A percentile compares a stretch with the other conserved stretches of the same genome.
phyloP scores from a whole-genome alignment of 768 basidiomycete species.

The Xerocomus spinulosus region DNA sequence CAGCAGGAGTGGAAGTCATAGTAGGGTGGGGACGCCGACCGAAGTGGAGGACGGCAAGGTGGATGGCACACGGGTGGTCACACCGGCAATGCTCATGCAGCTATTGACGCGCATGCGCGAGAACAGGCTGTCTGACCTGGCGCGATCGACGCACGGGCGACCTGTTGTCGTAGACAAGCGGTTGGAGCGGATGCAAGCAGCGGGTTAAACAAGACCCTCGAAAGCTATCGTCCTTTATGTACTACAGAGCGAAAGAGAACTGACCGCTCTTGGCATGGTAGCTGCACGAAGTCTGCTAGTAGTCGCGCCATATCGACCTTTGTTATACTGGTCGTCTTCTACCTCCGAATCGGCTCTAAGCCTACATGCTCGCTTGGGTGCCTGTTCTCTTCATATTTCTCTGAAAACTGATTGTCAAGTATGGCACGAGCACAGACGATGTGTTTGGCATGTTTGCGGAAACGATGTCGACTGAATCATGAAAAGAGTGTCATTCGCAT shows the following conservation, averaged over 20 bases:
- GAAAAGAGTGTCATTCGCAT: too few relatives aligned
- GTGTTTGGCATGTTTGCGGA: slow-evolving; percentile 18
- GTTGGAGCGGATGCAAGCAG: slow-evolving; percentile 67
- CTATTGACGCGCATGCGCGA: slow-evolving; percentile 68
- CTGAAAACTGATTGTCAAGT: slow-evolving; percentile 19
- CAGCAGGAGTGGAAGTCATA: slow-evolving; percentile 23
- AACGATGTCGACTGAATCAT: slow-evolving; percentile 10
- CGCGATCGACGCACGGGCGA: slow-evolving; percentile 45
- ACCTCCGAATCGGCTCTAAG: not conserved
- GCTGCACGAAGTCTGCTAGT: too few relatives aligned
- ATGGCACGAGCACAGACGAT: slow-evolving; percentile 15
- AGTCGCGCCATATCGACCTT: too few relatives aligned
- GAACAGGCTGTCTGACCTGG: slow-evolving; percentile 51
- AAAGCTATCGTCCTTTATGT: too few relatives aligned
- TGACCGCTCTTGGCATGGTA: too few relatives aligned
- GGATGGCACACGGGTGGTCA: slow-evolving; percentile 37
- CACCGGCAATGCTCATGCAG: slow-evolving; percentile 52
- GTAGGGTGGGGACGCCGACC: slow-evolving; percentile 27
- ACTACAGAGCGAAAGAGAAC: too few relatives aligned
- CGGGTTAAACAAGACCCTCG: too few relatives aligned
- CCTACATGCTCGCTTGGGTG: not conserved
- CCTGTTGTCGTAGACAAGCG: slow-evolving; percentile 64
- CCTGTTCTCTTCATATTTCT: slow-evolving; percentile 8
- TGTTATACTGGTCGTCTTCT: too few relatives aligned
- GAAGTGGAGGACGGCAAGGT: slow-evolving; percentile 16